Evolutionary conservation across 2,329 filamentous ascomycete genomes (phyloP).

Genomic region (Pseudogymnoascus destructans): DNA sequence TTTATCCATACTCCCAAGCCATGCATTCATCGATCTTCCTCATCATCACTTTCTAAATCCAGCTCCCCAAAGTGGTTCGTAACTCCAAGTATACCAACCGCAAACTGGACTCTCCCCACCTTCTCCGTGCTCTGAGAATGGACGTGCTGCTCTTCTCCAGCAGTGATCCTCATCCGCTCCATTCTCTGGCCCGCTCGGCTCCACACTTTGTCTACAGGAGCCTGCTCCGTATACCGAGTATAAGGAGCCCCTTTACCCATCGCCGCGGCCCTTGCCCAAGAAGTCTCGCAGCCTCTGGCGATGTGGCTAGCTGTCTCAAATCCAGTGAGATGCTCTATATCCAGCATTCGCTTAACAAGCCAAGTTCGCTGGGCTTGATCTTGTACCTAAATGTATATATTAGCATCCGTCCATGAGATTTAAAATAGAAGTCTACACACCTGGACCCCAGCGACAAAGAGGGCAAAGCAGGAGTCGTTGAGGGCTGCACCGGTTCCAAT

Average conservation of each 20-base stretch:
- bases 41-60: conserved; percentile 35
- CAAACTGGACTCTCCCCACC: conserved; percentile 55
- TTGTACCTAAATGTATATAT: conserved; percentile 44
- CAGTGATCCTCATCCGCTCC: conserved; percentile 33
- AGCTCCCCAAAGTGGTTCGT: conserved; percentile 60
- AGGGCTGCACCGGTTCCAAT: conserved; percentile 69
- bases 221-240: conserved; percentile 33
- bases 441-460: conserved; percentile 78
- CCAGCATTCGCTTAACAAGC: conserved; percentile 60
- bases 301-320: conserved; percentile 78
- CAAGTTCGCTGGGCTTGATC: conserved; percentile 61
- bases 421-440: conserved; percentile 28
- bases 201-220: conserved; percentile 31
- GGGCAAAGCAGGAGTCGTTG: conserved; percentile 66
- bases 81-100: conserved; percentile 64
- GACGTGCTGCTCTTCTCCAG: conserved; percentile 27
- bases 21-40: neutral
- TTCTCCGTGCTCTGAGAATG: conserved; percentile 33
- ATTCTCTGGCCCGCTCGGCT: conserved; percentile 35
- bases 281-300: conserved; percentile 68
- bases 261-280: conserved; percentile 65
- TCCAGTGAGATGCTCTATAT: conserved; percentile 68
- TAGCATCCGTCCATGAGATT: neutral
- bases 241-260: conserved; percentile 69
- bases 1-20: neutral